These are phyloP conservation scores for Cynara cardunculus DNA, from an alignment of 129 eudicot genomes.

Conservation along the genomic window DNA sequence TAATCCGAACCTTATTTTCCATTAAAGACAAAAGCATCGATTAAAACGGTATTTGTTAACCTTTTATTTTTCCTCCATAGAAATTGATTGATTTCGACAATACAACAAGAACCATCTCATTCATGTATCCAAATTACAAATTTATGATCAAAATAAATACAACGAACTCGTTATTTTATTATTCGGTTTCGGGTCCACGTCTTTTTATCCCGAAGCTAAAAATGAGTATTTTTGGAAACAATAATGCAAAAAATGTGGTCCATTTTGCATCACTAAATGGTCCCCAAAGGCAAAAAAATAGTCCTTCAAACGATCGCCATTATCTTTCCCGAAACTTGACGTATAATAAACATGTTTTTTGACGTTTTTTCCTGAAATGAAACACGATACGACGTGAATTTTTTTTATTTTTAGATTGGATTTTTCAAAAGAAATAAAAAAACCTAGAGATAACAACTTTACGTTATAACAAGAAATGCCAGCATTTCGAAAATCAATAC, in stretches of 20 bases:
- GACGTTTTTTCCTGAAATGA: conserved; percentile 33
- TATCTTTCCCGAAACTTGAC: conserved; percentile 23
- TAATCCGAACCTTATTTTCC: background rate
- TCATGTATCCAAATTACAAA: conserved; percentile 18
- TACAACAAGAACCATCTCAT: conserved; percentile 16
- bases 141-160: conserved; percentile 6
- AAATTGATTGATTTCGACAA: conserved; percentile 1
- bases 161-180: background rate
- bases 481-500: conserved; percentile 9
- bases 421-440: conserved; percentile 14
- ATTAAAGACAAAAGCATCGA: background rate
- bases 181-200: conserved; percentile 1
- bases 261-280: conserved; percentile 32
- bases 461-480: conserved; percentile 22
- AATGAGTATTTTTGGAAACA: conserved; percentile 23
- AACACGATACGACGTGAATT: conserved; percentile 15
- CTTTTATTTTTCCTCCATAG: background rate
- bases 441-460: conserved; percentile 35
- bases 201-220: conserved; percentile 20
- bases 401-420: conserved; percentile 1
- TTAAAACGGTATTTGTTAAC: background rate
- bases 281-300: background rate
- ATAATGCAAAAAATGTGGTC: conserved; percentile 37
- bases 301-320: conserved; percentile 22
- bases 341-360: conserved; percentile 19